Conservation (phyloP, 2,329 filamentous ascomycete species). For the Fusarium anguioides region DNA sequence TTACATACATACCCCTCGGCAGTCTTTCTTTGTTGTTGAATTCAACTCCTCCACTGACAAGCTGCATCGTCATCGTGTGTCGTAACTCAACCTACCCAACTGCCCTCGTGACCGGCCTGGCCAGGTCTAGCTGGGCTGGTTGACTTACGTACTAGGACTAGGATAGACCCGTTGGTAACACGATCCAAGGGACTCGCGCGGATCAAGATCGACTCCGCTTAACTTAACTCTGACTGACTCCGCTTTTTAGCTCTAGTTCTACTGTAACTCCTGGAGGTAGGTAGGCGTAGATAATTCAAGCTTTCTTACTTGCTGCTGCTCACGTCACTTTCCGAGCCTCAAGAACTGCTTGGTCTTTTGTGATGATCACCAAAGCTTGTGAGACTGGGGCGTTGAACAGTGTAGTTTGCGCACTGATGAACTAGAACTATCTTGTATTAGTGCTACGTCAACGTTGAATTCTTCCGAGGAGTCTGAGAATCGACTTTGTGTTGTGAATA, state of each 20-base stretch:
- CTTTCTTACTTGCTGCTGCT: slow-evolving; percentile 13
- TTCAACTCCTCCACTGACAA: slow-evolving; percentile 6
- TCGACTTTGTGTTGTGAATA: background rate
- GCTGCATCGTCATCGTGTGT: slow-evolving; percentile 35
- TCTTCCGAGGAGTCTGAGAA: background rate
- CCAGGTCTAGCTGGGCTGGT: background rate
- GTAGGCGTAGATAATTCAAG: slow-evolving; percentile 7
- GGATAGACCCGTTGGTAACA: slow-evolving; percentile 13
- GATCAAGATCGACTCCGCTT: slow-evolving; percentile 33
- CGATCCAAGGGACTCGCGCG: slow-evolving; percentile 30
- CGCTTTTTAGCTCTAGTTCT: slow-evolving; percentile 17
- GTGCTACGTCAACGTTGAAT: background rate
- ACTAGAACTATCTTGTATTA: background rate
- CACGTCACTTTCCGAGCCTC: slow-evolving; percentile 30
- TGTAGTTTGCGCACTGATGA: background rate
- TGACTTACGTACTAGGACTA: slow-evolving; percentile 5
- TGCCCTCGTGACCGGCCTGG: slow-evolving; percentile 33
- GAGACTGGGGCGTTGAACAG: background rate
- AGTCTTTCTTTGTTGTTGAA: slow-evolving; percentile 6
- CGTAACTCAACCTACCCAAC: slow-evolving; percentile 21
- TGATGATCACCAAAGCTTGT: slow-evolving; percentile 8
- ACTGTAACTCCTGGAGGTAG: too few species aligned
- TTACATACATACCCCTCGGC: background rate
- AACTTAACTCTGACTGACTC: slow-evolving; percentile 9
- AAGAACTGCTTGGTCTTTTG: background rate